A percentile compares a stretch with the other conserved stretches of the same genome.
phyloP scores from a whole-genome alignment of 805 yeast species.

The Candida hungchunana region DNA sequence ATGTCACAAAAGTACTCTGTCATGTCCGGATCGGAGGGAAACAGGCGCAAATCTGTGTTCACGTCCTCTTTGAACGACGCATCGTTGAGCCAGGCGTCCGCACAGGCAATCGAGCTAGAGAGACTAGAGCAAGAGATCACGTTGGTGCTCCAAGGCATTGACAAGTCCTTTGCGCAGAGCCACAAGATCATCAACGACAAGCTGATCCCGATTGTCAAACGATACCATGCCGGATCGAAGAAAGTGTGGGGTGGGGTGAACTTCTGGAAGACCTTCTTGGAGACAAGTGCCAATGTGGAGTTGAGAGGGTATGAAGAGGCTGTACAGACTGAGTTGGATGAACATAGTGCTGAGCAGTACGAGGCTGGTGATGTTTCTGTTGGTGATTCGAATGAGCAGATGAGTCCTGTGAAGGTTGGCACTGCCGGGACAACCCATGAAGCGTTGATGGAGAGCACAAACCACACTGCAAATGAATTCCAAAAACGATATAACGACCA shows the following conservation, averaged over 20 bases:
- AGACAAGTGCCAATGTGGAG: conserved; percentile 66
- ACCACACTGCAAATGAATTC: conserved; percentile 17
- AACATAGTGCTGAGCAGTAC: not conserved
- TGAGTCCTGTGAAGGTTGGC: conserved; percentile 26
- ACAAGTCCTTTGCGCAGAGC: conserved; percentile 63
- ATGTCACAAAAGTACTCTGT: conserved; percentile 24
- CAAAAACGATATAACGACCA: conserved; percentile 16
- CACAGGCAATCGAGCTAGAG: conserved; percentile 41
- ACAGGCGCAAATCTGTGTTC: conserved; percentile 26
- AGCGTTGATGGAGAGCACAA: conserved; percentile 22
- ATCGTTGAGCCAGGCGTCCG: conserved; percentile 18
- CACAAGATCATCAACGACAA: conserved; percentile 64
- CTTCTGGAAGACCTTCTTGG: conserved; percentile 78
- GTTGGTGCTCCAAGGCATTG: conserved; percentile 70
- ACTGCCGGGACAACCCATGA: conserved; percentile 13
- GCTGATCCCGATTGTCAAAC: conserved; percentile 62
- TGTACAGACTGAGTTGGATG: conserved; percentile 11
- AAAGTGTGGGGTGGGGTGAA: conserved; percentile 61
- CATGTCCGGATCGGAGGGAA: conserved; percentile 13
- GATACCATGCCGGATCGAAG: conserved; percentile 53
- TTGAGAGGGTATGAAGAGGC: conserved; percentile 48
- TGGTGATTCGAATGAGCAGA: conserved; percentile 23
- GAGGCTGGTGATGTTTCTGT: conserved; percentile 5
- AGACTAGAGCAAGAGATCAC: conserved; percentile 78
- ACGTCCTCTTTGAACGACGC: conserved; percentile 17